Percentiles rank a stretch among this genome's conserved stretches.
These are phyloP conservation scores for Blastomyces parvus DNA, from an alignment of 2,329 filamentous ascomycete genomes.

Conservation along the genomic window DNA sequence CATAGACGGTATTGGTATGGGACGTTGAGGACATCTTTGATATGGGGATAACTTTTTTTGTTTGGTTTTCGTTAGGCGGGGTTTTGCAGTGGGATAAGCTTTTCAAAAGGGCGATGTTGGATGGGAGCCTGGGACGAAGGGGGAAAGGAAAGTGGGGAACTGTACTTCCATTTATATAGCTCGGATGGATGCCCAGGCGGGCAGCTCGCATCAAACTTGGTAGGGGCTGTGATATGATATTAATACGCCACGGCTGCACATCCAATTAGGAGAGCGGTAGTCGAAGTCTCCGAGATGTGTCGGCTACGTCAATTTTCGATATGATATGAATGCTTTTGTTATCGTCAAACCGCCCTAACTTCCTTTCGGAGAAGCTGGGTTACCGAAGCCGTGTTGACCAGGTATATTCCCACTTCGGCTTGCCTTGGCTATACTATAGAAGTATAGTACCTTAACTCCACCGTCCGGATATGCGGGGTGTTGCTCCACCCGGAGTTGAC, in stretches of 20 bases:
- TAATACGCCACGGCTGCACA: not conserved
- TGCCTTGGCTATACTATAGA: not conserved
- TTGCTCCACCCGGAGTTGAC: too few relatives aligned
- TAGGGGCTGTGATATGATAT: not conserved
- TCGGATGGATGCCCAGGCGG: too few relatives aligned
- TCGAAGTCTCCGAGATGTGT: not conserved
- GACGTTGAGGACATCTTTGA: not conserved
- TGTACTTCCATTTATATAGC: not conserved
- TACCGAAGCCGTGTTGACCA: too few relatives aligned
- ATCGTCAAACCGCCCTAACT: too few relatives aligned
- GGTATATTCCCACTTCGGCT: not conserved
- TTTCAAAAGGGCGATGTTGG: not conserved
- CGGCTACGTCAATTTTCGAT: too few relatives aligned
- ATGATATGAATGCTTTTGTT: too few relatives aligned
- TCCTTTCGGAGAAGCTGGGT: not conserved
- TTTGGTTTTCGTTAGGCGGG: not conserved
- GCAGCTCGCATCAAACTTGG: not conserved
- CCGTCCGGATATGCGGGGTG: too few relatives aligned
- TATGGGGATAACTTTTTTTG: not conserved
- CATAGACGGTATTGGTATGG: constrained; percentile 20
- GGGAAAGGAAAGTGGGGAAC: not conserved
- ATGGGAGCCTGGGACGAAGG: not conserved
- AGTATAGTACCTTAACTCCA: too few relatives aligned
- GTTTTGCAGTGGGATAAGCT: too few relatives aligned
- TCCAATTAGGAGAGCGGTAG: not conserved